phyloP scores from a whole-genome alignment of 768 basidiomycete species.

The Lactifluus piperatus region DNA sequence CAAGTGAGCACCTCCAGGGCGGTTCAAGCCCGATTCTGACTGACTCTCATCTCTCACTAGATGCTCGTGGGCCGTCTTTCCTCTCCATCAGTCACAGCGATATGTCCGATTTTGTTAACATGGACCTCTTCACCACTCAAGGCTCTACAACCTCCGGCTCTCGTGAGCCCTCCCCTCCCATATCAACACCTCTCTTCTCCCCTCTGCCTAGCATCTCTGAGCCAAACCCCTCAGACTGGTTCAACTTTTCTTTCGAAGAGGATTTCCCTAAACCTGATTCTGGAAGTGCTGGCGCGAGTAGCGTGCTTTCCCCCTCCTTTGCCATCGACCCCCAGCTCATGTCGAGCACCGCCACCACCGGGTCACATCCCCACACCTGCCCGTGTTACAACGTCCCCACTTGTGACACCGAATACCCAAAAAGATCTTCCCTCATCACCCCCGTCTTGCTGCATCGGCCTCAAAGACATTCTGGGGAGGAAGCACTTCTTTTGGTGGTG shows the following conservation, averaged over 20 bases:
- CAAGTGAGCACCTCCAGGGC: no score
- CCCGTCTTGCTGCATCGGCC: conserved; percentile 33
- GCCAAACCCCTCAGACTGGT: conserved; percentile 16
- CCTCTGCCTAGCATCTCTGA: conserved; percentile 15
- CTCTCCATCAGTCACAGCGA: conserved; percentile 7
- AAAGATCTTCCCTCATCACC: conserved; percentile 69
- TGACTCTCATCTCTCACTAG: no score
- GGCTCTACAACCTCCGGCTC: conserved; percentile 14
- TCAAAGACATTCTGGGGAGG: conserved; percentile 75
- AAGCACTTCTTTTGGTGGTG: conserved; percentile 47
- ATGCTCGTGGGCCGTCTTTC: no score
- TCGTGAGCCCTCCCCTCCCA: conserved; percentile 18
- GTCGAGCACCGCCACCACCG: conserved; percentile 49
- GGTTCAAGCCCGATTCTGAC: no score
- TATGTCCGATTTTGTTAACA: conserved; percentile 19
- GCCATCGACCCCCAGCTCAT: conserved; percentile 75
- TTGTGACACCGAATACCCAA: conserved; percentile 61
- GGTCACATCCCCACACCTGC: conserved; percentile 29
- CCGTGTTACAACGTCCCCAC: conserved; percentile 23
- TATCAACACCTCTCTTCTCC: conserved; percentile 17
- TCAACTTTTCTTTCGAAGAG: conserved; percentile 27
- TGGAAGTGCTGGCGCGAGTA: conserved; percentile 5
- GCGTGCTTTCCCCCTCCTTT: conserved; percentile 27
- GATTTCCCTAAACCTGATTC: conserved; percentile 26
- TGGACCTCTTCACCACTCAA: conserved; percentile 17